Evolutionary conservation across 495 filamentous ascomycete species (phyloP).

Genomic region (Durotheca rogersii): DNA sequence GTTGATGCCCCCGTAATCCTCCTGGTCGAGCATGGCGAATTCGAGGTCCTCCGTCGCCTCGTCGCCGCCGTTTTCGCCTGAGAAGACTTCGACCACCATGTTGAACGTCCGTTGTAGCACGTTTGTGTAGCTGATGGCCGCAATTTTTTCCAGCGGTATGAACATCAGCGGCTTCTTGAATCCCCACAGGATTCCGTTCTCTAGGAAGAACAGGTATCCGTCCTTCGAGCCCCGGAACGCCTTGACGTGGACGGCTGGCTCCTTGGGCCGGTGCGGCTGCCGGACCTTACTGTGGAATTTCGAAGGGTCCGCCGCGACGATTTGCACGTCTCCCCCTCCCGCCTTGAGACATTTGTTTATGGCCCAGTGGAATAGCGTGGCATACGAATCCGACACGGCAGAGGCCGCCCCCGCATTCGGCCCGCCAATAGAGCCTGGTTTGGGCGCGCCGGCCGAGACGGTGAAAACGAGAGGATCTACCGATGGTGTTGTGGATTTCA

Average conservation of each 20-base stretch:
- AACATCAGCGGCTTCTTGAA: conserved; percentile 95
- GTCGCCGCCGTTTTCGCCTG: conserved; percentile 38
- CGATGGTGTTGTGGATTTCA: conserved; percentile 31
- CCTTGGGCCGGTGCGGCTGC: conserved; percentile 83
- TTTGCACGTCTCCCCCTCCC: conserved; percentile 52
- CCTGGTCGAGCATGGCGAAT: conserved; percentile 85
- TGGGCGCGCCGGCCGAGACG: conserved; percentile 69
- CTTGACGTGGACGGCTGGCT: conserved; percentile 90
- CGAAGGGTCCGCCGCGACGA: conserved; percentile 68
- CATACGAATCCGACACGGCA: conserved; percentile 60
- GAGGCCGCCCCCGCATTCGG: conserved; percentile 46
- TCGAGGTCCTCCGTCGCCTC: conserved; percentile 68
- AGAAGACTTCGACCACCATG: conserved; percentile 67
- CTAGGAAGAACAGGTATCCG: conserved; percentile 87
- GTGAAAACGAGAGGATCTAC: conserved; percentile 84
- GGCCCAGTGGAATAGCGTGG: conserved; percentile 61
- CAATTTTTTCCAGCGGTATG: conserved; percentile 76
- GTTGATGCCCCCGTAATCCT: conserved; percentile 80
- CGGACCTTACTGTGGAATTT: conserved; percentile 75
- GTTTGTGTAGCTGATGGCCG: conserved; percentile 82
- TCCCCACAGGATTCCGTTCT: conserved; percentile 83
- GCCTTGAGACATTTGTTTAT: conserved; percentile 62
- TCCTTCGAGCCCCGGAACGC: conserved; percentile 93
- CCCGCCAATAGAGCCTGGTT: conserved; percentile 56
- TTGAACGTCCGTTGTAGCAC: conserved; percentile 95